Evolutionary conservation across 2,329 filamentous ascomycete species (phyloP).

Genomic region (Whalleya microplaca): DNA sequence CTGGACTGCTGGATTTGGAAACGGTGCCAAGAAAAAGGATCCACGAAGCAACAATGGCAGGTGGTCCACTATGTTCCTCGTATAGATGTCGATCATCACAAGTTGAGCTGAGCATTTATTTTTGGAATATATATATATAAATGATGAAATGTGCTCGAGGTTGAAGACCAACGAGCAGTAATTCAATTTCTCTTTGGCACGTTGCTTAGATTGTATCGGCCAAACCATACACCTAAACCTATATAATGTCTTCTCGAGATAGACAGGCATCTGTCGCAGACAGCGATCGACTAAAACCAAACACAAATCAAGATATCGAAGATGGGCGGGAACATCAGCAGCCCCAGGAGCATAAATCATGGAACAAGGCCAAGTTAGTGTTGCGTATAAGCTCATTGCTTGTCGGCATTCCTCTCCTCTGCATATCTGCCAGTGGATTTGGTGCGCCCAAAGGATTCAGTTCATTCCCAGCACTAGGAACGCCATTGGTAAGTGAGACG

Average conservation of each 20-base stretch:
- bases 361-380: conserved; percentile 6
- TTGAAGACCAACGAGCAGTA: no score
- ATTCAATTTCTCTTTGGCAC: no score
- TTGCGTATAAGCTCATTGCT: conserved; percentile 9
- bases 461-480: conserved; percentile 1
- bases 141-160: no score
- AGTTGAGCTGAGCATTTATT: no score
- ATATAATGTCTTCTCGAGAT: conserved; percentile 3
- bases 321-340: not conserved
- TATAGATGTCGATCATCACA: no score
- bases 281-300: not conserved
- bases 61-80: no score
- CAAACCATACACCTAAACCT: no score
- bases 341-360: not conserved
- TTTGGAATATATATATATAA: no score
- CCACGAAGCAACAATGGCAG: no score
- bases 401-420: conserved; percentile 3
- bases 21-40: no score
- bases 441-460: conserved; percentile 2
- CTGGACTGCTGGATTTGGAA: no score
- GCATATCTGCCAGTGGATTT: not conserved
- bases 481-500: conserved; percentile 6
- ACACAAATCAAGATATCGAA: not conserved
- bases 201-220: no score
- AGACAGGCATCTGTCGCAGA: not conserved